These are phyloP conservation scores for Cladosporium austrohemisphaericum DNA, from an alignment of 2,329 filamentous ascomycete species.

Conservation along the genomic window DNA sequence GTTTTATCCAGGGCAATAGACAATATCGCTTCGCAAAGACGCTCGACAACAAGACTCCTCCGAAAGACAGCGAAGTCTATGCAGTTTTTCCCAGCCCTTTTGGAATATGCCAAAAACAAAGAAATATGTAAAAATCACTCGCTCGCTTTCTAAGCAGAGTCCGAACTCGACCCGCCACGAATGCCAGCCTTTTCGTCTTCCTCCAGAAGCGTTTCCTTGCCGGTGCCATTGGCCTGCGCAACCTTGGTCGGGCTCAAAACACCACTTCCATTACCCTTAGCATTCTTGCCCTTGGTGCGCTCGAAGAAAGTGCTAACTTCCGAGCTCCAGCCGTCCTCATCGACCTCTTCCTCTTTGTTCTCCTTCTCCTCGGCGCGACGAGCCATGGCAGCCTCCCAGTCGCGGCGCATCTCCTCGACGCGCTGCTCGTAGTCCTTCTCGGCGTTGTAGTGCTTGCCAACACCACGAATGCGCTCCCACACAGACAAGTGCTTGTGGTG, in stretches of 20 bases:
- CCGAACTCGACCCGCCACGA: constrained; percentile 6
- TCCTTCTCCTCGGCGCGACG: constrained; percentile 50
- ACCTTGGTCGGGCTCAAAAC: constrained; percentile 10
- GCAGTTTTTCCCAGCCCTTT: too few species aligned
- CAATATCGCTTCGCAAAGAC: too few species aligned
- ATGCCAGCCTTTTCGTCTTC: constrained; percentile 11
- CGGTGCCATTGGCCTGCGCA: constrained; percentile 2
- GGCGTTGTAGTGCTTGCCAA: constrained; percentile 78
- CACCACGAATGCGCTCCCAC: constrained; percentile 78
- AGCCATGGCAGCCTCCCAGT: constrained; percentile 55
- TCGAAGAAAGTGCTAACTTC: constrained; percentile 54
- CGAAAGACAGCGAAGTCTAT: too few species aligned
- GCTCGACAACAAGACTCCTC: too few species aligned
- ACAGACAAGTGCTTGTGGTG: constrained; percentile 81
- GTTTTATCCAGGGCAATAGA: too few species aligned
- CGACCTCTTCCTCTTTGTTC: constrained; percentile 34
- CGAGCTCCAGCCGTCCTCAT: constrained; percentile 45
- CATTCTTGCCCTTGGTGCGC: constrained; percentile 37
- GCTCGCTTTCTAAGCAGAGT: constrained; percentile 6
- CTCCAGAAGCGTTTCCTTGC: constrained; percentile 3
- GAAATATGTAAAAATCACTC: too few species aligned
- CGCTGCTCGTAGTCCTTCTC: constrained; percentile 74
- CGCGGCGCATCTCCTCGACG: constrained; percentile 70
- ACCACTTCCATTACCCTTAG: constrained; percentile 4
- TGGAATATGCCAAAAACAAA: too few species aligned